Percentiles rank a stretch among this genome's conserved stretches.
These are phyloP conservation scores for Marasmius oreades DNA, from an alignment of 1,284 basidiomycete species.

Conservation along the genomic window DNA sequence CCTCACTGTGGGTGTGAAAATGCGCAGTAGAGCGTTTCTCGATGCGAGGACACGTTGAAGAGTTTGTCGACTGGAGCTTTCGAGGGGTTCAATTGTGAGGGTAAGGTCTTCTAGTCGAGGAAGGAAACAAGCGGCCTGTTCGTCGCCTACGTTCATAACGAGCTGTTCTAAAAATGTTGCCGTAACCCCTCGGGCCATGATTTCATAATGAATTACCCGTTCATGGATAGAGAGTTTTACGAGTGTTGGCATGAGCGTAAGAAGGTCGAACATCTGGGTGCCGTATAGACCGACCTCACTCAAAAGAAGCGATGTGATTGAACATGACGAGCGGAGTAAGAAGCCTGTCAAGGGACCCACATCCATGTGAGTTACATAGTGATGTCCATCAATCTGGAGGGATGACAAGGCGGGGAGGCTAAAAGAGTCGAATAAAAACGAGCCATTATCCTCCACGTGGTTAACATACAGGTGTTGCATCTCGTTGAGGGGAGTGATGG, in stretches of 20 bases:
- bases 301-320: not conserved
- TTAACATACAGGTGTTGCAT: not conserved
- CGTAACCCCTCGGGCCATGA: too few species aligned
- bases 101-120: too few species aligned
- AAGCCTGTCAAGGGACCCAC: not conserved
- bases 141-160: too few species aligned
- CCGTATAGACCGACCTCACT: not conserved
- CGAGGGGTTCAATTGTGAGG: too few species aligned
- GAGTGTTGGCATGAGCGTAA: not conserved
- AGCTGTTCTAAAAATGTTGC: too few species aligned
- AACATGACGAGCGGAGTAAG: slow-evolving; percentile 1
- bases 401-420: not conserved
- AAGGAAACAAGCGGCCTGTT: too few species aligned
- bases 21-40: too few species aligned
- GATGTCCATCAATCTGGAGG: not conserved
- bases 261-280: too few species aligned
- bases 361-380: not conserved
- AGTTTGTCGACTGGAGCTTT: too few species aligned
- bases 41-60: too few species aligned
- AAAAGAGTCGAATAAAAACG: not conserved
- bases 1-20: too few species aligned
- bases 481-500: not conserved
- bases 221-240: not conserved
- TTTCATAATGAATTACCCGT: too few species aligned
- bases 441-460: not conserved